phyloP scores from a whole-genome alignment of 1,284 basidiomycete genomes.

The Trametes pubescens region DNA sequence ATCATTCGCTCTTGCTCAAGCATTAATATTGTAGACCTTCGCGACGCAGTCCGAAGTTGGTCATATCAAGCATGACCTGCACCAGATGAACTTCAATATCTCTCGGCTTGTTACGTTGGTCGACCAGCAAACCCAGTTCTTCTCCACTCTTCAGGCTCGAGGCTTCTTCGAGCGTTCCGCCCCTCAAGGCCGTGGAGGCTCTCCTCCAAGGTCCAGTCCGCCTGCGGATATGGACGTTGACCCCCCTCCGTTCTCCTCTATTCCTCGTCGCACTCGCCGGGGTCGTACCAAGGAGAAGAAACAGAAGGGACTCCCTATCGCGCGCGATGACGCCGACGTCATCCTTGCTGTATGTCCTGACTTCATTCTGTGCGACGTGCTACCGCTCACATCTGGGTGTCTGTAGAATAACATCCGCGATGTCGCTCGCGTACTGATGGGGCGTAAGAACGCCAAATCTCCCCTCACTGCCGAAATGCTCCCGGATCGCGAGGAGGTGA shows the following conservation, averaged over 20 bases:
- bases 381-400: too few species aligned
- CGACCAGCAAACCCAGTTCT: slow-evolving; percentile 3
- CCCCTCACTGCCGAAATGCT: background rate
- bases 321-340: background rate
- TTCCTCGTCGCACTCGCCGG: too few species aligned
- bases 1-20: too few species aligned
- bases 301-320: background rate
- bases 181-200: too few species aligned
- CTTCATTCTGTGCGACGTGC: background rate
- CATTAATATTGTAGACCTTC: background rate
- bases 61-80: background rate
- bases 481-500: background rate
- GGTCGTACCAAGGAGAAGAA: background rate
- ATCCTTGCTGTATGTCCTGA: background rate
- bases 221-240: background rate
- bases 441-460: background rate
- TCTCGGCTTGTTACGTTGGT: slow-evolving; percentile 1
- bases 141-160: slow-evolving; percentile 10
- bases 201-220: too few species aligned
- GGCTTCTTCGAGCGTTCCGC: too few species aligned
- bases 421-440: background rate
- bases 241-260: background rate
- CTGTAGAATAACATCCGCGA: background rate
- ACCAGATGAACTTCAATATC: slow-evolving; percentile 6
- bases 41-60: background rate